A percentile compares a stretch with the other conserved stretches of the same genome.
phyloP scores from a whole-genome alignment of 371 early-diverging fungal genomes.

The Cokeromyces recurvatus region DNA sequence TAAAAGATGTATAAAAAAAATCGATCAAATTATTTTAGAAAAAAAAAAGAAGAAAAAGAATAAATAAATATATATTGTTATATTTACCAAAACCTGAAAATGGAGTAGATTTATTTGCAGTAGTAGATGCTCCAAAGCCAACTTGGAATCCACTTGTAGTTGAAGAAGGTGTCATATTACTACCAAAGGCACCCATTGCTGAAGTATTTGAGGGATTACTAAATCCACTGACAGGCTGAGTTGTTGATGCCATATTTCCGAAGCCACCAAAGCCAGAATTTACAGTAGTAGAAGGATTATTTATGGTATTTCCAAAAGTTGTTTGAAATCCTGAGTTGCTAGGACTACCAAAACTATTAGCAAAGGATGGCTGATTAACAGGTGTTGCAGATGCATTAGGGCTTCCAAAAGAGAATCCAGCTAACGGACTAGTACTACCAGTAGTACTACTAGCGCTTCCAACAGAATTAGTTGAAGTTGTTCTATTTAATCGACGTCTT shows the following conservation, averaged over 20 bases:
- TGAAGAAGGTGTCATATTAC: no score
- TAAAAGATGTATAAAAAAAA: not conserved
- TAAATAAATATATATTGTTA: no score
- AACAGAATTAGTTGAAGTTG: conserved; percentile 9
- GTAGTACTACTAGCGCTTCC: conserved; percentile 10
- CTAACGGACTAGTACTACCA: conserved; percentile 3
- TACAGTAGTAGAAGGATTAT: no score
- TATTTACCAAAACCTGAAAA: no score
- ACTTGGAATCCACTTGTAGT: no score
- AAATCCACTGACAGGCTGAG: no score
- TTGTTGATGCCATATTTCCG: not conserved
- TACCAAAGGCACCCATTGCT: no score
- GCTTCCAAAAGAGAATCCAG: conserved; percentile 4
- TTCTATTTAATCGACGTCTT: conserved; percentile 15
- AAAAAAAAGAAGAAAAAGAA: no score
- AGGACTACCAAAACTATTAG: not conserved
- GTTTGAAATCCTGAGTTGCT: not conserved
- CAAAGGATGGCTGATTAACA: conserved; percentile 1
- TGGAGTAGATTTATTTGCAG: not conserved
- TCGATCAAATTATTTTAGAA: no score
- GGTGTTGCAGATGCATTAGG: conserved; percentile 1
- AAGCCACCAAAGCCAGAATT: conserved; percentile 1
- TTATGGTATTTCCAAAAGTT: not conserved
- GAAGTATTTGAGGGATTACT: no score
- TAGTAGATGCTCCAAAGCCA: not conserved